Percentiles rank a stretch among this genome's conserved stretches.
phyloP scores from a whole-genome alignment of 352 stramenopile species.

The Phytophthora tentaculata region DNA sequence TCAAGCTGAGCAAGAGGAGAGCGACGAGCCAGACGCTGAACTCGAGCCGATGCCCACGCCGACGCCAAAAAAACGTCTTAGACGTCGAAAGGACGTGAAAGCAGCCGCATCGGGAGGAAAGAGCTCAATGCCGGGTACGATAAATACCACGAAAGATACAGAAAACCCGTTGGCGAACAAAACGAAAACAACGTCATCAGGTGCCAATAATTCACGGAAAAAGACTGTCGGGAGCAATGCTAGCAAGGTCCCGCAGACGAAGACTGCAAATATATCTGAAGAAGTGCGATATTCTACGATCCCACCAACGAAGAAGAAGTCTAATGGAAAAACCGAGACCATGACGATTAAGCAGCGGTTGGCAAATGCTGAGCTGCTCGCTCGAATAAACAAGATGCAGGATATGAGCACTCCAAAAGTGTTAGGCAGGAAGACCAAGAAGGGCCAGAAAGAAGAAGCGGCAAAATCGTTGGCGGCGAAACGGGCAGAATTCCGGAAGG shows the following conservation, averaged over 20 bases:
- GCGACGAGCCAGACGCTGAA: conserved; percentile 31
- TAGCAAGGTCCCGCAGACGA: conserved; percentile 2
- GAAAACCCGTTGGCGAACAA: conserved; percentile 5
- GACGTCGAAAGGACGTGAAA: conserved; percentile 42
- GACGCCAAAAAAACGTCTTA: conserved; percentile 43
- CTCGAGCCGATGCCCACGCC: conserved; percentile 26
- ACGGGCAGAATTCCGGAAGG: conserved; percentile 57
- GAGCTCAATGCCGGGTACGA: conserved; percentile 27
- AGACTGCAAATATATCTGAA: conserved; percentile 5
- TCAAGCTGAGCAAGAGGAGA: conserved; percentile 26
- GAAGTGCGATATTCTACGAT: conserved; percentile 6
- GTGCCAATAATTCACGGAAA: conserved; percentile 6
- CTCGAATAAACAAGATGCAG: conserved; percentile 57
- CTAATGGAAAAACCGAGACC: conserved; percentile 30
- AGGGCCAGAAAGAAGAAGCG: conserved; percentile 39
- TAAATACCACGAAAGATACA: conserved; percentile 13
- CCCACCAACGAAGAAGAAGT: conserved; percentile 22
- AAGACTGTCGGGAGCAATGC: conserved; percentile 7
- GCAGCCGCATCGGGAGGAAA: background rate
- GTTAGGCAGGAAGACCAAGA: conserved; percentile 57
- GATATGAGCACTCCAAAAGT: conserved; percentile 76
- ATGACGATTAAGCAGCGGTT: conserved; percentile 53
- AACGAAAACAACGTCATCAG: conserved; percentile 3
- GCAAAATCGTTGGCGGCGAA: conserved; percentile 44
- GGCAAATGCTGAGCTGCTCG: conserved; percentile 57